Conservation (phyloP, 768 basidiomycete species). For the Sistotremastrum niveocremeum region DNA sequence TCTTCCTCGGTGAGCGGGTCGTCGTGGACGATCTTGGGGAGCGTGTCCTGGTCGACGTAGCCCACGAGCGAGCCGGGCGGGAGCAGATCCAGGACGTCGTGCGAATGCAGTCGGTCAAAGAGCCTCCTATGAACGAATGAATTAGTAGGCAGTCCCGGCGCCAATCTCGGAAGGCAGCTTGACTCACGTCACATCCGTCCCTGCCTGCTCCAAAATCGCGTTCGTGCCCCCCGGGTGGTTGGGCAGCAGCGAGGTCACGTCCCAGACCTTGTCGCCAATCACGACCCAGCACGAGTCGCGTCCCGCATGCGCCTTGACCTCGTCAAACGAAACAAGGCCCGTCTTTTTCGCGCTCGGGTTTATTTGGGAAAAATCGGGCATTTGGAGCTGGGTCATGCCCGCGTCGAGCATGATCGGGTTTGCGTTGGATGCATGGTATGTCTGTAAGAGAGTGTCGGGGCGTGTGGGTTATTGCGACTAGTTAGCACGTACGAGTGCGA, state of each 20-base stretch:
- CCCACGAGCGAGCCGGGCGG: too few relatives aligned
- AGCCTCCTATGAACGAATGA: too few relatives aligned
- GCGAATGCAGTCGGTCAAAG: too few relatives aligned
- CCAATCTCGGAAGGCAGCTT: not conserved
- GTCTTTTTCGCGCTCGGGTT: not conserved
- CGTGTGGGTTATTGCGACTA: not conserved
- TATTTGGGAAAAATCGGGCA: not conserved
- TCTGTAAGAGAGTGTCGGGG: not conserved
- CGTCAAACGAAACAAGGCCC: slow-evolving; percentile 20
- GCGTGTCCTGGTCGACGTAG: too few relatives aligned
- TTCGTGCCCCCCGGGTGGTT: slow-evolving; percentile 13
- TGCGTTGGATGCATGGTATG: not conserved
- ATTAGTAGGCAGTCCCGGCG: too few relatives aligned
- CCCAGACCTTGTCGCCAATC: slow-evolving; percentile 27
- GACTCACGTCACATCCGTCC: slow-evolving; percentile 6
- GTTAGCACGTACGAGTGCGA: not conserved
- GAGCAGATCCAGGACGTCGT: too few relatives aligned
- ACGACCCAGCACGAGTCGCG: slow-evolving; percentile 36
- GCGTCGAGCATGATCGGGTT: not conserved
- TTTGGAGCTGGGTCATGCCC: not conserved
- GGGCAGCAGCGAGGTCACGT: slow-evolving; percentile 12
- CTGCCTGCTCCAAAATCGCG: slow-evolving; percentile 12
- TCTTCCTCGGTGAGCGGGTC: slow-evolving; percentile 12
- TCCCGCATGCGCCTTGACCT: slow-evolving; percentile 30
- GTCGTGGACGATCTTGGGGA: too few relatives aligned